Conservation (phyloP, 2,329 filamentous ascomycete genomes). For the Magnaporthiopsis rhizophila region DNA sequence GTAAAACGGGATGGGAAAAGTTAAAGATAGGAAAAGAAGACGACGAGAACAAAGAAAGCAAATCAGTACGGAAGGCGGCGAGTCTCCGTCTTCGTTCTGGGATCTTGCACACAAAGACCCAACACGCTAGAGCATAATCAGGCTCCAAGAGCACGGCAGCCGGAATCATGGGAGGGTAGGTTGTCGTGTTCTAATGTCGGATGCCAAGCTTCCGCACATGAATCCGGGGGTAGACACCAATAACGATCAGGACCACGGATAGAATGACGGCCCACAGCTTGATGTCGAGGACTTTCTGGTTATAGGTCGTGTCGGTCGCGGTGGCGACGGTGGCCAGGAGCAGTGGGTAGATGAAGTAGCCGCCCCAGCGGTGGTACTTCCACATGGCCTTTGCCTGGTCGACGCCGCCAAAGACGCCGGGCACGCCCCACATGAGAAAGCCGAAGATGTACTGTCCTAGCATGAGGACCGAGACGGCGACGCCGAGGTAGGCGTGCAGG, state of each 20-base stretch:
- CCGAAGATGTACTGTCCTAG: slow-evolving; percentile 70
- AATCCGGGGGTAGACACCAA: slow-evolving; percentile 70
- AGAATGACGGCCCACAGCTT: slow-evolving; percentile 68
- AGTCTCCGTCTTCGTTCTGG: neutral
- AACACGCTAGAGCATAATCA: neutral
- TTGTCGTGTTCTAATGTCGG: neutral
- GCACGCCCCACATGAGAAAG: slow-evolving; percentile 72
- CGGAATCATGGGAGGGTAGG: neutral
- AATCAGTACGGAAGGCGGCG: neutral
- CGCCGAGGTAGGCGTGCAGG: slow-evolving; percentile 74
- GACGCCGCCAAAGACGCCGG: slow-evolving; percentile 66
- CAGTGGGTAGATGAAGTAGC: slow-evolving; percentile 65
- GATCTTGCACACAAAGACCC: neutral
- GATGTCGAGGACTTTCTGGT: slow-evolving; percentile 58
- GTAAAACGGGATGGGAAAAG: too few relatives aligned
- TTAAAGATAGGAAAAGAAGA: too few relatives aligned
- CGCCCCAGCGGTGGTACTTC: slow-evolving; percentile 77
- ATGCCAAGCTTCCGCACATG: slow-evolving; percentile 74
- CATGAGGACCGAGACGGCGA: slow-evolving; percentile 63
- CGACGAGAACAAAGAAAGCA: neutral
- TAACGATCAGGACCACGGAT: slow-evolving; percentile 55
- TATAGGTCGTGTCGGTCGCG: slow-evolving; percentile 71
- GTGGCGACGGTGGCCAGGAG: slow-evolving; percentile 67
- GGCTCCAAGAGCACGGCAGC: too few relatives aligned
- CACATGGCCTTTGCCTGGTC: slow-evolving; percentile 75